Conservation (phyloP, 805 yeast species). For the Komagataella populi region DNA sequence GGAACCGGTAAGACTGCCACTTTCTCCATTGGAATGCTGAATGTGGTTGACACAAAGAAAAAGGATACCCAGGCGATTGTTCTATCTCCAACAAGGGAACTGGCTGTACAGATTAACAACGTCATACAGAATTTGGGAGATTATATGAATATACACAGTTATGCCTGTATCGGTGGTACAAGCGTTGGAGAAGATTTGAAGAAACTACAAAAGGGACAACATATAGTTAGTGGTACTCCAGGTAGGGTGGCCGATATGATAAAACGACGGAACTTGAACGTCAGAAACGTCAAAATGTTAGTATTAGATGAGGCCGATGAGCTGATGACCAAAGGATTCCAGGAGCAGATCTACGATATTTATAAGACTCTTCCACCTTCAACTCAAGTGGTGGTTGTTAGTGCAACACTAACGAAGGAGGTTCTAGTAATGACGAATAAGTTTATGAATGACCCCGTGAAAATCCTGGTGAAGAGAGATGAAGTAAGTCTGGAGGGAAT, state of each 20-base stretch:
- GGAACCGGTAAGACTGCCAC: slow-evolving; percentile 92
- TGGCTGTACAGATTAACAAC: slow-evolving; percentile 91
- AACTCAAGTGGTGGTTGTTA: slow-evolving; percentile 87
- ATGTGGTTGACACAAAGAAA: slow-evolving; percentile 51
- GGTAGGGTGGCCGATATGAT: slow-evolving; percentile 97
- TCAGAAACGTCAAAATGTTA: slow-evolving; percentile 83
- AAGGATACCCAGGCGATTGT: slow-evolving; percentile 85
- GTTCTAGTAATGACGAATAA: slow-evolving; percentile 83
- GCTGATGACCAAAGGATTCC: slow-evolving; percentile 85
- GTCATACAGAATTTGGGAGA: slow-evolving; percentile 84
- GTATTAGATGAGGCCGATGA: slow-evolving; percentile 98
- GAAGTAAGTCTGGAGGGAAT: slow-evolving; percentile 94
- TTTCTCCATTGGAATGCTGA: slow-evolving; percentile 52
- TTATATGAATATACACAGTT: slow-evolving; percentile 82
- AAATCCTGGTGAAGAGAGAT: slow-evolving; percentile 89
- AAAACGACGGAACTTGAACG: slow-evolving; percentile 71
- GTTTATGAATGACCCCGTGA: slow-evolving; percentile 90
- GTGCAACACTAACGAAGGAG: slow-evolving; percentile 91
- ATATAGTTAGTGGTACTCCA: slow-evolving; percentile 95
- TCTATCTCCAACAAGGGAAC: slow-evolving; percentile 94
- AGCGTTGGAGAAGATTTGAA: slow-evolving; percentile 77
- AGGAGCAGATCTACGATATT: slow-evolving; percentile 90
- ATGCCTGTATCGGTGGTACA: slow-evolving; percentile 97
- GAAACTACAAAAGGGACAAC: slow-evolving; percentile 76
- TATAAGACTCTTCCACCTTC: slow-evolving; percentile 78